Evolutionary conservation across 1,284 basidiomycete genomes (phyloP).

Genomic region (Lignosus rhinocerotis): DNA sequence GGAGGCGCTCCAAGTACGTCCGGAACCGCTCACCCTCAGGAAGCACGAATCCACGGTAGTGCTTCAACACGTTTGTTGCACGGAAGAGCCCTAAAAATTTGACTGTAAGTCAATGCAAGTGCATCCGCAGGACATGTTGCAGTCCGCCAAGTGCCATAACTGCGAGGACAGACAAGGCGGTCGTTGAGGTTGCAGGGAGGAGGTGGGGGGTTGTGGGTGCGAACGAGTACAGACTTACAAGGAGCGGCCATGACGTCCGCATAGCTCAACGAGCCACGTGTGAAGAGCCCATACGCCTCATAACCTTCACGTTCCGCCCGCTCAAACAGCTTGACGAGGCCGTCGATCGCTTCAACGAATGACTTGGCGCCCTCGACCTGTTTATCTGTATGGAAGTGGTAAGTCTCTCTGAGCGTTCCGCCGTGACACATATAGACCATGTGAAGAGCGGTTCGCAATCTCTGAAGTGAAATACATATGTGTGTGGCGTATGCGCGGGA

Average conservation of each 20-base stretch:
- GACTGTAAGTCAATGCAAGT: background rate
- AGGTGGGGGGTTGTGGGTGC: too few relatives aligned
- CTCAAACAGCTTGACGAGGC: conserved; percentile 59
- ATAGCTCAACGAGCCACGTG: conserved; percentile 57
- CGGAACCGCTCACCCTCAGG: conserved; percentile 50
- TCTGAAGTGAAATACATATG: too few relatives aligned
- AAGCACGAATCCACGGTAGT: conserved; percentile 68
- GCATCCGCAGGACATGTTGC: background rate
- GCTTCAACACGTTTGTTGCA: conserved; percentile 62
- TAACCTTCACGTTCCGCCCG: conserved; percentile 50
- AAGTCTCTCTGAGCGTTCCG: background rate
- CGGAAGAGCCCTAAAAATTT: conserved; percentile 59
- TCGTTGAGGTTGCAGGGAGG: too few relatives aligned
- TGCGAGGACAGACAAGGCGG: too few relatives aligned
- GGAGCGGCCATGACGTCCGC: conserved; percentile 74
- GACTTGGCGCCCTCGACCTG: conserved; percentile 61
- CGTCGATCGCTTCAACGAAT: conserved; percentile 54
- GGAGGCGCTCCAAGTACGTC: conserved; percentile 55
- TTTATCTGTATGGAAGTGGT: conserved; percentile 31
- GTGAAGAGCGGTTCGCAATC: too few relatives aligned
- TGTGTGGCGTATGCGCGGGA: too few relatives aligned
- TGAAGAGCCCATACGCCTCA: conserved; percentile 49
- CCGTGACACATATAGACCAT: too few relatives aligned
- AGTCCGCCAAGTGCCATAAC: background rate
- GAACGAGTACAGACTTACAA: conserved; percentile 47